phyloP scores from a whole-genome alignment of 176 grass and related monocot genomes.

The Oryza rufipogon region DNA sequence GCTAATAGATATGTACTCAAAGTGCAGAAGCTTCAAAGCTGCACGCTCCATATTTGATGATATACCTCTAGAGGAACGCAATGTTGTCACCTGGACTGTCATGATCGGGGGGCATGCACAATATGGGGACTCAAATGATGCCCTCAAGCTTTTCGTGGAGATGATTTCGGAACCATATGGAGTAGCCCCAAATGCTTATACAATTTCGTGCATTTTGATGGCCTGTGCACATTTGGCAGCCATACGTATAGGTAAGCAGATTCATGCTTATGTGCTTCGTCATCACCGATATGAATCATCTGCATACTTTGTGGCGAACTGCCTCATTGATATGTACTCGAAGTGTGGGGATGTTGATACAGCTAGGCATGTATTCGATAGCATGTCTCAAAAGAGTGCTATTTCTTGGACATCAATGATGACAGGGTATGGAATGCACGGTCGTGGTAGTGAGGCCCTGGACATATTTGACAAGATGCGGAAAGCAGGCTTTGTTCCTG shows the following conservation, averaged over 20 bases:
- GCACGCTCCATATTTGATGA: constrained; percentile 67
- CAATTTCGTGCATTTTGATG: constrained; percentile 83
- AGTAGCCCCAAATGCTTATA: constrained; percentile 69
- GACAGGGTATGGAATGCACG: constrained; percentile 90
- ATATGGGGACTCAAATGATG: constrained; percentile 74
- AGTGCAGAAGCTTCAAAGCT: constrained; percentile 64
- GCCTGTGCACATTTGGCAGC: constrained; percentile 77
- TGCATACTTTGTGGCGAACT: constrained; percentile 65
- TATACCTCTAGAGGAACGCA: constrained; percentile 58
- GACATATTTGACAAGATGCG: constrained; percentile 83
- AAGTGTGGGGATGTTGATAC: constrained; percentile 74
- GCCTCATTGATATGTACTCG: constrained; percentile 91
- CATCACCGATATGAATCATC: constrained; percentile 43
- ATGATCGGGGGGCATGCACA: constrained; percentile 93
- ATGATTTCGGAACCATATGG: constrained; percentile 58
- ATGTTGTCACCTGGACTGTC: constrained; percentile 91
- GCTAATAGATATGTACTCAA: constrained; percentile 95
- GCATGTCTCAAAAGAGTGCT: constrained; percentile 61
- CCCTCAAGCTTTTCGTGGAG: constrained; percentile 63
- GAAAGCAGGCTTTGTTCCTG: constrained; percentile 64
- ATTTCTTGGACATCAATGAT: constrained; percentile 93
- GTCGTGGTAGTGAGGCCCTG: constrained; percentile 62
- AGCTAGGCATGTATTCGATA: constrained; percentile 74
- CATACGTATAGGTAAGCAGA: constrained; percentile 75
- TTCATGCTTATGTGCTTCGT: constrained; percentile 75